phyloP scores from a whole-genome alignment of 2,329 filamentous ascomycete genomes.

The Passalora sequoiae region DNA sequence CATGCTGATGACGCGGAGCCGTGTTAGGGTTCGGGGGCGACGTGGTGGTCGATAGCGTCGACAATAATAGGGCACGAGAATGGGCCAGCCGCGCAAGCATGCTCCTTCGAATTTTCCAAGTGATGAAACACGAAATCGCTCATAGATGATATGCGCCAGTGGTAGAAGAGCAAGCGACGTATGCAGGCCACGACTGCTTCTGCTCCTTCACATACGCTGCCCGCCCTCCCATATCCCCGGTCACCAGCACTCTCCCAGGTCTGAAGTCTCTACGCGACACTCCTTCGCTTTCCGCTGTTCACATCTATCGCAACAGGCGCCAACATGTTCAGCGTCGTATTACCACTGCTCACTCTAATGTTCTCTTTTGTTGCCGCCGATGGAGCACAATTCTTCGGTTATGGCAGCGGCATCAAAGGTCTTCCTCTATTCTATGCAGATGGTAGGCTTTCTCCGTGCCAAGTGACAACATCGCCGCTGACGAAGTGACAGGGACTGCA shows the following conservation, averaged over 20 bases:
- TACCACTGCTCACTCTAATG: conserved; percentile 4
- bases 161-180: neutral
- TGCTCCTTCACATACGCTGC: too few relatives aligned
- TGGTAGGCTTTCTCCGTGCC: conserved; percentile 5
- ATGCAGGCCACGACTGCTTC: conserved; percentile 1
- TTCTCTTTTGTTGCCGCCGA: conserved; percentile 4
- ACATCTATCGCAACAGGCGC: neutral
- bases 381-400: conserved; percentile 14
- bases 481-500: conserved; percentile 11
- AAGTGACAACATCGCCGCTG: neutral
- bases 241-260: too few relatives aligned
- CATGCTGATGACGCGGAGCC: too few relatives aligned
- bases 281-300: neutral
- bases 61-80: too few relatives aligned
- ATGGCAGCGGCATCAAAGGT: conserved; percentile 18
- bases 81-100: too few relatives aligned
- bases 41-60: too few relatives aligned
- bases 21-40: too few relatives aligned
- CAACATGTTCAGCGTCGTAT: conserved; percentile 4
- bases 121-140: neutral
- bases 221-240: too few relatives aligned
- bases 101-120: too few relatives aligned
- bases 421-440: conserved; percentile 20
- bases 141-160: conserved; percentile 5
- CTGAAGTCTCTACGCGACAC: too few relatives aligned